A percentile compares a stretch with the other conserved stretches of the same genome.
Evolutionary conservation across 2,329 filamentous ascomycete species (phyloP).

Genomic region (Exophiala bonariae): DNA sequence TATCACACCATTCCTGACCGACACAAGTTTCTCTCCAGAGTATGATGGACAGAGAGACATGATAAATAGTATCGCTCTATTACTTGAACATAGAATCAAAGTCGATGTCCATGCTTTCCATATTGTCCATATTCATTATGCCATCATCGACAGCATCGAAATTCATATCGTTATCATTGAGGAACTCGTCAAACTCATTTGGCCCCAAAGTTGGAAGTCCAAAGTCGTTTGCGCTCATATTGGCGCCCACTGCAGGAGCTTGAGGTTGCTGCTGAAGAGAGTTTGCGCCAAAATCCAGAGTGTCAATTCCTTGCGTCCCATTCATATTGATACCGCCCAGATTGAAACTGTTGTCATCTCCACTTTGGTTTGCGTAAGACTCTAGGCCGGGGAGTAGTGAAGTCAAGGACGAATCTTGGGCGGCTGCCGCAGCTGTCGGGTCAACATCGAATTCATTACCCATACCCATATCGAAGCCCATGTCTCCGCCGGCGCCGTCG

Average conservation of each 20-base stretch:
- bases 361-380: slow-evolving; percentile 32
- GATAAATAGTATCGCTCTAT: too few relatives aligned
- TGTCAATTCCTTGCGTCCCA: slow-evolving; percentile 20
- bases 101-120: slow-evolving; percentile 21
- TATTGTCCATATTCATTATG: slow-evolving; percentile 18
- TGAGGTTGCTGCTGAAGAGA: slow-evolving; percentile 10
- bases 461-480: slow-evolving; percentile 42
- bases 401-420: slow-evolving; percentile 27
- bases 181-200: slow-evolving; percentile 33
- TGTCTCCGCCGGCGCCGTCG: slow-evolving; percentile 28
- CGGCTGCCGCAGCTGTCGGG: slow-evolving; percentile 38
- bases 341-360: slow-evolving; percentile 26
- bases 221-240: slow-evolving; percentile 20
- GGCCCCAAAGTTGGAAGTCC: slow-evolving; percentile 23
- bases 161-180: slow-evolving; percentile 39
- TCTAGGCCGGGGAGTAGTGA: slow-evolving; percentile 34
- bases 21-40: too few relatives aligned
- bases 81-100: slow-evolving; percentile 27
- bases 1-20: too few relatives aligned
- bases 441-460: slow-evolving; percentile 35
- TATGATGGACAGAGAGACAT: too few relatives aligned
- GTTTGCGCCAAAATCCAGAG: slow-evolving; percentile 1
- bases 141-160: slow-evolving; percentile 48
- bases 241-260: slow-evolving; percentile 1
- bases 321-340: slow-evolving; percentile 30